Evolutionary conservation across 495 filamentous ascomycete genomes (phyloP), one percentile per base, ranked within the genome.

Genomic region (Aspergillus diversus): DNA sequence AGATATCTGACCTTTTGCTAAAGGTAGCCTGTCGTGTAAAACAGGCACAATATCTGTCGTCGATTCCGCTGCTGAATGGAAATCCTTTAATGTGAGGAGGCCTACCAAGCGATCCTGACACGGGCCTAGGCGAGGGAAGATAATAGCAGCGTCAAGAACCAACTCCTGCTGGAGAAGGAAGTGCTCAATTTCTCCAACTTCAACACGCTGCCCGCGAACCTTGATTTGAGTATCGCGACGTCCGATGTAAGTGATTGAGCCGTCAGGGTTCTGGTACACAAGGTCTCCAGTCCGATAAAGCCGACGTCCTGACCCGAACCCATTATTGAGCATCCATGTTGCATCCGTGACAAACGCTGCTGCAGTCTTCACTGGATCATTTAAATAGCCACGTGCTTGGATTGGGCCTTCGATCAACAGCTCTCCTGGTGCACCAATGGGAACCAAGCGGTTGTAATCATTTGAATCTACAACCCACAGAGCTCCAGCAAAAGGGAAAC

Each of bases 351-450:
- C 77, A 59, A 84, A 86, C 0, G 72, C 72, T 3, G 70, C 68
- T 5, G 67, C 66, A 0, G 82, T 84, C 61, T 71, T 79, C 15
- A 72, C 75, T 1, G 69, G 67, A 33, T 71, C 58, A 6, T 83
- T 76, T 9, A 86, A 69, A 59, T 87, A 87, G 0, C 80, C 81
- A 4, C 75, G 69, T 2, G 75, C 81, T 1, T 86, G 70, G 21
- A 79, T 71, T 3, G 81, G 80, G 0, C 84, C 84, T 71, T 85
- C 82, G 47, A 88, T 75, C 16, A 83, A 56, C 35, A 87, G 71
- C 67, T 88, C 85, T 16, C 85, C 85, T 2, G 83, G 71, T 1
- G 70, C 66, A 8, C 85, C 85, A 17, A 85, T 65, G 0, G 83
- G 82, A 27, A 79, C 67, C 4, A 87, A 75, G 4, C 66, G 66